Evolutionary conservation across 2,329 filamentous ascomycete genomes (phyloP), one percentile per base, ranked within the genome.

Genomic region (Hirsutella rhossiliensis): DNA sequence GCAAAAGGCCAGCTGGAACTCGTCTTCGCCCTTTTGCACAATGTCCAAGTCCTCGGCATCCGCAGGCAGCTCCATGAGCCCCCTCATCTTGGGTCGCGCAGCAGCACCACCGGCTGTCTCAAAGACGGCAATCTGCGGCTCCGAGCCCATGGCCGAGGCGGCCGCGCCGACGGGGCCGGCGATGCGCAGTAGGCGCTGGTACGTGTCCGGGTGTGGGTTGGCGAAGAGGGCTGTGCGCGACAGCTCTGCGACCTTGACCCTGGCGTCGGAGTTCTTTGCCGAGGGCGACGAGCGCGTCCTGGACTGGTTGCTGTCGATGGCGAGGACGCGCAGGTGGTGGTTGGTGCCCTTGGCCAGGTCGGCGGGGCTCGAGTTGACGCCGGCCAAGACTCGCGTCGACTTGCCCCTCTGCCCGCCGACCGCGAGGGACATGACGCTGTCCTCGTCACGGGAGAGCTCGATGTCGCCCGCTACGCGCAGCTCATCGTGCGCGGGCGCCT

Each of bases 351-450:
- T 79, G 53, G 80, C 72, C 50, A 89, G 73, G 46, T 87, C 81
- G 6, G 73, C 74, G 40, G 79, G 72, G 46, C 82, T 84, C 47
- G 87, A 88, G 62, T 95, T 96, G 65, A 95, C 82, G 43, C 88
- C 88, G 23, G 88, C 86, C 51, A 85, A 80, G 43, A 67, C 39
- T 38, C 71, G 60, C 20, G 75, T 76, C 40, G 57, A 69, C 54
- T 72, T 80, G 42, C 67, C 69, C n/a, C 30, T 31, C 11, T 42
- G 40, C 29, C 15, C 7, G 51, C 87, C 80, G 43, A 83, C 77
- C 37, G 80, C 87, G 41, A 96, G 72, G 44, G 84, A 89, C 51
- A 84, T 87, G 46, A 94, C 86, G 45, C 84, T 94, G 64, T 97
- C 90, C 66, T 96, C 89, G 57, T 89, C 79, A 53, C 79, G 75